Percentiles rank a stretch among this genome's conserved stretches.
These are phyloP conservation scores for Lentinula detonsa DNA, from an alignment of 768 basidiomycete species.

Conservation along the genomic window DNA sequence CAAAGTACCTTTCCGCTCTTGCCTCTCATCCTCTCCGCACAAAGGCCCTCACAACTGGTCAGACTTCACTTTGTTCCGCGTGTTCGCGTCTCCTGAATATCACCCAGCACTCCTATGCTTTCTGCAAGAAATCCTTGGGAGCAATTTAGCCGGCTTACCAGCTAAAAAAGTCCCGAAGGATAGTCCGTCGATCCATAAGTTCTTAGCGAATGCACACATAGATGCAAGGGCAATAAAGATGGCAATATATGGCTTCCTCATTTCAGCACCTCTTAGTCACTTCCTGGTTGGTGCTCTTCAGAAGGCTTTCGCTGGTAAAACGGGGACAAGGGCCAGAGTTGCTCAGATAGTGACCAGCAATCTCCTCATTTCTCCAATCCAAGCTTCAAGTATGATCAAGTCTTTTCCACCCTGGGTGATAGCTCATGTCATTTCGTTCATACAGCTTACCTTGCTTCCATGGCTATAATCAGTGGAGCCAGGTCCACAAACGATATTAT, in stretches of 20 bases:
- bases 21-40: conserved; percentile 68
- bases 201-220: conserved; percentile 52
- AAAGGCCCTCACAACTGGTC: conserved; percentile 73
- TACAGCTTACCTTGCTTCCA: conserved; percentile 66
- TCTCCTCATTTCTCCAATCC: conserved; percentile 71
- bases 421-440: neutral
- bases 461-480: conserved; percentile 83
- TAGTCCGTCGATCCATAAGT: conserved; percentile 45
- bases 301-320: conserved; percentile 71
- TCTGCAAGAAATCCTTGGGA: conserved; percentile 78
- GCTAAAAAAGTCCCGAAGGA: conserved; percentile 42
- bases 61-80: conserved; percentile 9
- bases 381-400: conserved; percentile 45
- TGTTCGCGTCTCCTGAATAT: neutral
- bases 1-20: conserved; percentile 67
- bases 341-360: conserved; percentile 74
- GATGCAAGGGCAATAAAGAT: conserved; percentile 75
- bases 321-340: conserved; percentile 54
- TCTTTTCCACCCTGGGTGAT: neutral
- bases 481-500: conserved; percentile 56
- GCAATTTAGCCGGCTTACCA: conserved; percentile 60
- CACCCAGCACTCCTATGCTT: conserved; percentile 48
- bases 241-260: conserved; percentile 75
- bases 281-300: conserved; percentile 67
- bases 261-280: conserved; percentile 81